Conservation (phyloP, 306 rosid species). For the Dryas drummondii region DNA sequence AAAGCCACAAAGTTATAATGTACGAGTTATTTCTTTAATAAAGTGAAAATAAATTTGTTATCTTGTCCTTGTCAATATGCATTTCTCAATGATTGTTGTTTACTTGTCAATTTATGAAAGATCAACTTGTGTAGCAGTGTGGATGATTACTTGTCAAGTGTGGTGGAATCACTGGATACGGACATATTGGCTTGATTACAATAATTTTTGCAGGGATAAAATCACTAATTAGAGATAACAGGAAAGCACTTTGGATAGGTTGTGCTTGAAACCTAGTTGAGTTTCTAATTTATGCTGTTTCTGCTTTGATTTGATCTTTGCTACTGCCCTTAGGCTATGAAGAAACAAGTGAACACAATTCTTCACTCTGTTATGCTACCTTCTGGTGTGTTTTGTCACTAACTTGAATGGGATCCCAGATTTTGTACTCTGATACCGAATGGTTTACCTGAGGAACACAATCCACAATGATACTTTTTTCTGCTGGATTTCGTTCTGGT, state of each 20-base stretch:
- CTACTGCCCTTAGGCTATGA: not conserved
- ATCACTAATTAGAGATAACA: not conserved
- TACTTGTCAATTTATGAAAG: not conserved
- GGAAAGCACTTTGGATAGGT: not conserved
- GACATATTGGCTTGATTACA: not conserved
- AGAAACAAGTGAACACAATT: not conserved
- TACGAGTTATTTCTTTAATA: not conserved
- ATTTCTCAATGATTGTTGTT: not conserved
- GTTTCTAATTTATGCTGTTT: not conserved
- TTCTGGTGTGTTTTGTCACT: not conserved
- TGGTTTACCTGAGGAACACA: not conserved
- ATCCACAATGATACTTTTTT: not conserved
- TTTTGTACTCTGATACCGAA: not conserved
- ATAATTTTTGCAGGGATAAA: not conserved
- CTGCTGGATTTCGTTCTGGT: constrained; percentile 5
- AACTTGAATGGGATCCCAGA: not conserved
- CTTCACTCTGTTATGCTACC: not conserved
- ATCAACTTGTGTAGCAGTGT: not conserved
- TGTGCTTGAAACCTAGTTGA: not conserved
- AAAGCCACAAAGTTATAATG: not conserved
- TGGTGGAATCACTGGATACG: not conserved
- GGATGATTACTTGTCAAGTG: not conserved
- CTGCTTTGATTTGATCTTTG: not conserved
- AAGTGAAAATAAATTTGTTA: not conserved
- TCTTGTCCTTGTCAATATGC: not conserved